Base-by-base conservation (phyloP, 2,329 filamentous ascomycete species). In the Decorospora gaudefroyi region DNA sequence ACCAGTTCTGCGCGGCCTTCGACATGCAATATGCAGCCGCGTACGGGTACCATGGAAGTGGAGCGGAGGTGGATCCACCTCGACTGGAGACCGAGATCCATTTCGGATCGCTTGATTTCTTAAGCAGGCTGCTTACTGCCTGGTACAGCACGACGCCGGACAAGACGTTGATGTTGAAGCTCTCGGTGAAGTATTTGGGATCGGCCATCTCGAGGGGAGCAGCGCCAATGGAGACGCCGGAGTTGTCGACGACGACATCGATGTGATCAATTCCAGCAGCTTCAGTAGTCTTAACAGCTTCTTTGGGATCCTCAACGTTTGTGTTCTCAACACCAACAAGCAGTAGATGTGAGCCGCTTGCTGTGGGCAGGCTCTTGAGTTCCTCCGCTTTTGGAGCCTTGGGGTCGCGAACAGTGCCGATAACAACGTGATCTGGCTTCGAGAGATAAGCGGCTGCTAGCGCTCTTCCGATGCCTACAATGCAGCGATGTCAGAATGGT, bases 221-320 rank as follows among this genome's bases (percentile, higher is more conserved):
- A 23, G 26, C 18, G 0, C 37, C 29, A 38, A 46, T 25, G 2
- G 27, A 56, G 8, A 77, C 72, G 9, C 72, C 78, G 0, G 78
- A 78, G 54, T 81, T 82, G 30, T 78, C 75, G 37, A 82, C 74
- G 2, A 82, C 70, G 4, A 78, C 58, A 48, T 82, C 78, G 2
- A 81, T 57, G 16, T 69, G 59, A 4, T 61, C 54, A 49, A 81
- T 73, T 3, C 65, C 67, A 3, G 25, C 32, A 12, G 30, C 19
- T 4, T 42, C 5, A 11, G 43, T 16, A 11, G 45, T 19, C n/a
- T 34, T 10, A 17, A 62, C 38, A 6, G 59, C 55, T 6, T 33
- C 23, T 8, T 21, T 17, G 7, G 58, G 34, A 29, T 51, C 44
- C 2, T 30, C 23, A 7, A 43, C 17, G 9, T 26, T n/a, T 4